phyloP scores from a whole-genome alignment of 2,329 filamentous ascomycete species.

The Cladosporium austrohemisphaericum region DNA sequence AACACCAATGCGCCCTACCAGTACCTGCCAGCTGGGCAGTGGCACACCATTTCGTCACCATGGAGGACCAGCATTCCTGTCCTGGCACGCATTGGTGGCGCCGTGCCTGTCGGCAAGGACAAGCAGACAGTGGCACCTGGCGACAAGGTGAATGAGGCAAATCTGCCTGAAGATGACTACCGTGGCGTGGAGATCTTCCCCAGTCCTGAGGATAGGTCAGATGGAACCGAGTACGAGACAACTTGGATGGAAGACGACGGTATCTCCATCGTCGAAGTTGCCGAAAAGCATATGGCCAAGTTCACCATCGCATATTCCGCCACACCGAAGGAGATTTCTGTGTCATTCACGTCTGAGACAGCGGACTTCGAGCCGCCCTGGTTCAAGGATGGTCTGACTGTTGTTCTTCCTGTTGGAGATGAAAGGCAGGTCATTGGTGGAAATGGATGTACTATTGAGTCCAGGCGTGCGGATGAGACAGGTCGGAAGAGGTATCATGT shows the following conservation, averaged over 20 bases:
- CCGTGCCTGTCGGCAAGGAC: slow-evolving; percentile 50
- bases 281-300: slow-evolving; percentile 32
- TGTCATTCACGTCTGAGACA: slow-evolving; percentile 41
- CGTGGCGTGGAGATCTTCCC: slow-evolving; percentile 58
- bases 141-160: slow-evolving; percentile 45
- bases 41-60: slow-evolving; percentile 48
- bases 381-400: slow-evolving; percentile 41
- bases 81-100: slow-evolving; percentile 53
- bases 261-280: slow-evolving; percentile 41
- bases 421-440: slow-evolving; percentile 35
- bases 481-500: slow-evolving; percentile 23
- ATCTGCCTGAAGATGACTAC: slow-evolving; percentile 51
- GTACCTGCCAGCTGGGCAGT: slow-evolving; percentile 53
- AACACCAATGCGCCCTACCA: slow-evolving; percentile 62
- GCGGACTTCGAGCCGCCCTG: slow-evolving; percentile 48
- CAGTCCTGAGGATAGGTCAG: slow-evolving; percentile 36
- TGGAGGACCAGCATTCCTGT: slow-evolving; percentile 56
- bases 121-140: slow-evolving; percentile 51
- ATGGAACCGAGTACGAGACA: slow-evolving; percentile 34
- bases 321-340: slow-evolving; percentile 42
- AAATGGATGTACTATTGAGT: slow-evolving; percentile 18
- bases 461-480: slow-evolving; percentile 21
- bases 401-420: slow-evolving; percentile 53
- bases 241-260: slow-evolving; percentile 59
- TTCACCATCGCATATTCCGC: slow-evolving; percentile 46